Base-by-base conservation (phyloP, 495 filamentous ascomycete genomes). In the Penicillium pulvis region DNA sequence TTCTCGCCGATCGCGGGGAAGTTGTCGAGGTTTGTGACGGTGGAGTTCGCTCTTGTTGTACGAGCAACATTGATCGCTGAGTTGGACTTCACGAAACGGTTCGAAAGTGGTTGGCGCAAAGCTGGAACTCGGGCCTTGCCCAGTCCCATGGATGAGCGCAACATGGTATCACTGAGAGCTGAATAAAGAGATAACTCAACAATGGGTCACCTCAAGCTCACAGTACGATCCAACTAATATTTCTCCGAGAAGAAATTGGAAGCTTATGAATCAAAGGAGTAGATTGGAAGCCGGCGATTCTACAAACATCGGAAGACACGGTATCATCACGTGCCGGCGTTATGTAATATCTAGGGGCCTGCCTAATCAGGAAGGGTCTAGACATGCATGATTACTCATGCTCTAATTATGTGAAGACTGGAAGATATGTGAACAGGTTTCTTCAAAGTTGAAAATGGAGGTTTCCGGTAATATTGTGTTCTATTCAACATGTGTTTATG, bases 1-100 rank as follows among this genome's bases (percentile, higher is more conserved):
- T 89, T 87, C 65, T 93, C 89, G 59, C 94, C 94, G 6, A 87
- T 81, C 43, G 84, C 85, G 4, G 91, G 91, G 53, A 87, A 87
- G 62, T 82, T 83, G 17, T 85, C 80, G 51, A 93, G 76, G 63
- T 89, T 86, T 6, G 89, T 90, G 28, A 91, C 82, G 35, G 89
- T 84, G 56, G 90, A 83, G 71, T 87, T 78, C 68, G 75, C 56
- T 67, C 84, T 66, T 71, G 73, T 45, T 69, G 75, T 82, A 45
- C 79, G 80, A 52, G 83, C 67, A n/a, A 17, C 4, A 28, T 26
- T 24, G 14, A 53, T 12, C 11, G 51, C 51, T 10, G 35, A 26
- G 31, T 20, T 53, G 33, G 33, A 64, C 33, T 36, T 57, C 47
- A 24, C 12, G 19, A 46, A 46, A n/a, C 26, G 16, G 23, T 45